These are phyloP conservation scores for Candida coleopterorum DNA, from an alignment of 805 yeast genomes.

Conservation along the genomic window DNA sequence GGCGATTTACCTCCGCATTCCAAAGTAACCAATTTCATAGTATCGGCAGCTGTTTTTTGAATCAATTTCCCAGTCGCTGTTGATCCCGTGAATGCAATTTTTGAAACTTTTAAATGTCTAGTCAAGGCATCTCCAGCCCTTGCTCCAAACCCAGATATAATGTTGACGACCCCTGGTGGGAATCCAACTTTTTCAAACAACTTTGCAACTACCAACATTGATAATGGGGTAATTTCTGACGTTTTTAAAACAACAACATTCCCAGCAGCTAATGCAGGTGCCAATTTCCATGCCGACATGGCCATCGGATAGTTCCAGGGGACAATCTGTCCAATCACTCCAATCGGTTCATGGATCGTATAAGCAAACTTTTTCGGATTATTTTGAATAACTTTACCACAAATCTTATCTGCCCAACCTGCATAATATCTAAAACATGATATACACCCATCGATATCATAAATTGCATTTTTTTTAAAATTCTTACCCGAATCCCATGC, in stretches of 20 bases:
- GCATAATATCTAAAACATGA: slow-evolving; percentile 49
- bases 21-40: slow-evolving; percentile 59
- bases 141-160: slow-evolving; percentile 65
- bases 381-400: slow-evolving; percentile 42
- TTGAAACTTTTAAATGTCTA: slow-evolving; percentile 51
- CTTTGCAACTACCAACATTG: slow-evolving; percentile 57
- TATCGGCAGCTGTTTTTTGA: slow-evolving; percentile 55
- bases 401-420: slow-evolving; percentile 58
- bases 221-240: slow-evolving; percentile 72
- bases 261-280: slow-evolving; percentile 80
- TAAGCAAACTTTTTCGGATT: slow-evolving; percentile 53
- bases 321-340: slow-evolving; percentile 43
- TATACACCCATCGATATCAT: slow-evolving; percentile 45
- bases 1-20: slow-evolving; percentile 78
- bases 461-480: slow-evolving; percentile 41
- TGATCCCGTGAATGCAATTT: slow-evolving; percentile 63
- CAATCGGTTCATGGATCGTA: slow-evolving; percentile 57
- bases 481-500: slow-evolving; percentile 49
- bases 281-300: slow-evolving; percentile 78
- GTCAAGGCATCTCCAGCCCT: slow-evolving; percentile 68
- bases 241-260: slow-evolving; percentile 69
- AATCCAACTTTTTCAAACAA: slow-evolving; percentile 62
- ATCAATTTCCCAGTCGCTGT: slow-evolving; percentile 64
- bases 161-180: slow-evolving; percentile 73
- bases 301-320: slow-evolving; percentile 47